Percentiles rank a stretch among this genome's conserved stretches.
These are phyloP conservation scores for Poterioochromonas sp. DNA, from an alignment of 352 stramenopile species.

Conservation along the genomic window DNA sequence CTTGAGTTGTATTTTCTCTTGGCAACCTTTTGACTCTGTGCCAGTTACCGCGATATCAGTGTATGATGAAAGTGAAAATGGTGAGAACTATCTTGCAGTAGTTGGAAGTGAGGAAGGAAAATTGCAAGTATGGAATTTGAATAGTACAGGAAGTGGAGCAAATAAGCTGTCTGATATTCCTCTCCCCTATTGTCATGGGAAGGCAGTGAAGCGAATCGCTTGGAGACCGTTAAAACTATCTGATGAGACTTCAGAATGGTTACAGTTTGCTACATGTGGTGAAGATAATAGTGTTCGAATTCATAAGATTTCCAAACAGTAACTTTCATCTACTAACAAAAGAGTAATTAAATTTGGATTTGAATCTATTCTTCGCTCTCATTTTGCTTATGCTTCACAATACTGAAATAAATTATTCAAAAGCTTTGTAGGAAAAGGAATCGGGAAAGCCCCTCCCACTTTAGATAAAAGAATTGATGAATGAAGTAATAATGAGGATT, in stretches of 20 bases:
- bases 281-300: slow-evolving; percentile 16
- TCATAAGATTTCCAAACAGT: slow-evolving; percentile 9
- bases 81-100: not conserved
- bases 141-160: not conserved
- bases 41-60: not conserved
- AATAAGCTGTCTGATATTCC: not conserved
- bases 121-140: not conserved
- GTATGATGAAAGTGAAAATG: not conserved
- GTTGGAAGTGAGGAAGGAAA: not conserved
- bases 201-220: not conserved
- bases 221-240: not conserved
- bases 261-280: not conserved
- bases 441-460: too few relatives aligned
- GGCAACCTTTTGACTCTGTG: not conserved
- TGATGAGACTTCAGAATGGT: not conserved
- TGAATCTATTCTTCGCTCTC: too few relatives aligned
- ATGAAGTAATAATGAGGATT: too few relatives aligned
- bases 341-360: too few relatives aligned
- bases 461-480: too few relatives aligned
- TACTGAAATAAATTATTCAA: too few relatives aligned
- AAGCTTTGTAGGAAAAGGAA: too few relatives aligned
- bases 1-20: not conserved
- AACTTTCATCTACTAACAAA: too few relatives aligned
- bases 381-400: too few relatives aligned
- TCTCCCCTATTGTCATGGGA: not conserved